Conservation (phyloP, 108 stramenopile species). For the Skeletonema menzelii region DNA sequence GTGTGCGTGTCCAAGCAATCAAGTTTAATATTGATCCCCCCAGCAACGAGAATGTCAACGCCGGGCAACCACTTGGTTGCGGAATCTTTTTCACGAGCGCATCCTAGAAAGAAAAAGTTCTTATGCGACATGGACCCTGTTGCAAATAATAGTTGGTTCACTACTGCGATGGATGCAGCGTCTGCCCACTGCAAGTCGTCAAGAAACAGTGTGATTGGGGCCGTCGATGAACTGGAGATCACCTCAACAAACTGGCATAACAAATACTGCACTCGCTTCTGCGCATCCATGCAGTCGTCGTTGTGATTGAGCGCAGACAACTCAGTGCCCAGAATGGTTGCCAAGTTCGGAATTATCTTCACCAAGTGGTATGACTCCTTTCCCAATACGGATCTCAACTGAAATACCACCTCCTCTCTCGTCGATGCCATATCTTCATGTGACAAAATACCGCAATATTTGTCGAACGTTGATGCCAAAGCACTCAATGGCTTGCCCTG, state of each 20-base stretch:
- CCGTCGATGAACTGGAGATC: not conserved
- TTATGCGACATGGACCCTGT: not conserved
- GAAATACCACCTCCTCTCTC: not conserved
- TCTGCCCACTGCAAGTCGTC: constrained; percentile 8
- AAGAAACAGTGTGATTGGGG: not conserved
- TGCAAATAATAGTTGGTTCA: not conserved
- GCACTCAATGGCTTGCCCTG: not conserved
- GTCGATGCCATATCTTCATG: not conserved
- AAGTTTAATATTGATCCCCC: not conserved
- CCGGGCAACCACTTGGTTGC: not conserved
- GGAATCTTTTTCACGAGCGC: not conserved
- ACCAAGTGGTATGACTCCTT: not conserved
- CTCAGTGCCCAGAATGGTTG: not conserved
- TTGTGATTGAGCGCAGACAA: not conserved
- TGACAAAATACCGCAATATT: not conserved
- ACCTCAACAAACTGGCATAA: constrained; percentile 8
- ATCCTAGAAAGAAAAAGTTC: not conserved
- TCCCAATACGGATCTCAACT: not conserved
- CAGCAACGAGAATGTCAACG: not conserved
- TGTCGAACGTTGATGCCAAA: not conserved
- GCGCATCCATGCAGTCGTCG: not conserved
- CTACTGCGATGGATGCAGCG: constrained; percentile 5
- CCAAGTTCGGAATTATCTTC: not conserved
- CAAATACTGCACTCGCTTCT: not conserved
- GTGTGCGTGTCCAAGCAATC: not conserved